These are phyloP conservation scores for Candida ficus DNA, from an alignment of 805 yeast species.

Conservation along the genomic window DNA sequence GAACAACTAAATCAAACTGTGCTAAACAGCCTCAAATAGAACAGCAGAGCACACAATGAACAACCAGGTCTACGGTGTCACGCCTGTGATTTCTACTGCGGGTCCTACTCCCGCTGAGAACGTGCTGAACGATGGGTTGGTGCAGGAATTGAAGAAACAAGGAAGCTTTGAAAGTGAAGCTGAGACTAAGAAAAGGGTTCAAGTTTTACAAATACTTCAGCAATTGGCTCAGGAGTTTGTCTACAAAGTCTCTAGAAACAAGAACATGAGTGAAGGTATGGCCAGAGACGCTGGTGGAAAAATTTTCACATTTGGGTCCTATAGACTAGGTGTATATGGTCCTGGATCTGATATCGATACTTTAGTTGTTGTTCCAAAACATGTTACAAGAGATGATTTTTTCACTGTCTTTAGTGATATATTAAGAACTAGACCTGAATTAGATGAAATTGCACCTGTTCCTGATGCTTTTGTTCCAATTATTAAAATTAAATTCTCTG, in stretches of 20 bases:
- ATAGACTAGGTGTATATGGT: slow-evolving; percentile 92
- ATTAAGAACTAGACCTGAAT: slow-evolving; percentile 66
- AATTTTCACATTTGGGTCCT: slow-evolving; percentile 93
- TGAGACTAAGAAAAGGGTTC: slow-evolving; percentile 76
- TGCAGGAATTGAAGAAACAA: slow-evolving; percentile 71
- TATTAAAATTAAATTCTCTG: slow-evolving; percentile 80
- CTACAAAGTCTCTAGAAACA: slow-evolving; percentile 66
- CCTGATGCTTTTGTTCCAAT: slow-evolving; percentile 99
- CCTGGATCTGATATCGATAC: slow-evolving; percentile 99
- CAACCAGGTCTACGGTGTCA: slow-evolving; percentile 23
- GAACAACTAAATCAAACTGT: too few relatives aligned
- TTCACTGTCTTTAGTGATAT: slow-evolving; percentile 74
- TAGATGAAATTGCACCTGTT: slow-evolving; percentile 88
- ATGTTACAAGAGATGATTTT: slow-evolving; percentile 85
- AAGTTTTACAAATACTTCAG: slow-evolving; percentile 69
- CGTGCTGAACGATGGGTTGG: slow-evolving; percentile 65
- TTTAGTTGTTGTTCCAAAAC: slow-evolving; percentile 94
- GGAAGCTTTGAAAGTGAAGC: slow-evolving; percentile 87
- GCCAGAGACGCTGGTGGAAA: slow-evolving; percentile 97
- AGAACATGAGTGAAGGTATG: slow-evolving; percentile 97
- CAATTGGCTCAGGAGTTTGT: slow-evolving; percentile 77
- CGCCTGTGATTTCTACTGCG: slow-evolving; percentile 70
- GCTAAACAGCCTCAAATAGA: too few relatives aligned
- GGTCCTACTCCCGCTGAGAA: slow-evolving; percentile 83
- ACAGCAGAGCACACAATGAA: slow-evolving; percentile 6